Base-by-base conservation (phyloP, 139 green algal genomes). In the Dunaliella primolecta region DNA sequence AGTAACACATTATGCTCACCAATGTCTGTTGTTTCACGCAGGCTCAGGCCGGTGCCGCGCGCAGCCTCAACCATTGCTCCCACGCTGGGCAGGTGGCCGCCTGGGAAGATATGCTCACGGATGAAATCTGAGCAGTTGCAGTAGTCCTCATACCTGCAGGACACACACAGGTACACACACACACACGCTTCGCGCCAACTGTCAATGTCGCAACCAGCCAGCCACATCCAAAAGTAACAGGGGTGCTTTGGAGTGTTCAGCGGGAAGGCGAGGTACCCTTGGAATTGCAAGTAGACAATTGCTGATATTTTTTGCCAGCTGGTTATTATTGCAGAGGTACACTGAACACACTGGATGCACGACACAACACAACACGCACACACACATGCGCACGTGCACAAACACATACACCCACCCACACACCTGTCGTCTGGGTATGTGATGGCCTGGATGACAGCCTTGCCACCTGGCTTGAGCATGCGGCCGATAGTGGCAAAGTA, bases 81-180 rank as follows among this genome's bases (percentile, higher is more conserved):
- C 83, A 97, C 90, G 86, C 83, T 93, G n/a, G 94, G 94, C 72
- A 98, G 89, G 89, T 98, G 95, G 32, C 93, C 94, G 20, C 96
- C 96, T 2, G 96, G 96, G 92, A 99, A 99, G 89, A 99, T 98
- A 91, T 98, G 96, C 89, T 98, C 94, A 30, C 97, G 92, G 84
- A 99, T 99, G 92, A 99, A 99, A 88, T 99, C 97, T 24, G 89
- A 94, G 30, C 89, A 93, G 29, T 82, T 32, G 89, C 95, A 96
- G 90, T 99, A 99, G 0, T 88, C 87, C 36, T 96, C 93, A 85
- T 99, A 99, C 84, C 91, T 93, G 84, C n/a, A 33, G 27, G n/a
- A n/a, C 11, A 21, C 30, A 21, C n/a, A 36, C 36, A 25, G 71
- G 35, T 3, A 71, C 81, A 33, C 27, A 81, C n/a, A n/a, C n/a